Percentiles rank a stretch among this genome's conserved stretches.
Evolutionary conservation across 2,329 filamentous ascomycete genomes (phyloP).

Genomic region (Aspergillus phoenicis): DNA sequence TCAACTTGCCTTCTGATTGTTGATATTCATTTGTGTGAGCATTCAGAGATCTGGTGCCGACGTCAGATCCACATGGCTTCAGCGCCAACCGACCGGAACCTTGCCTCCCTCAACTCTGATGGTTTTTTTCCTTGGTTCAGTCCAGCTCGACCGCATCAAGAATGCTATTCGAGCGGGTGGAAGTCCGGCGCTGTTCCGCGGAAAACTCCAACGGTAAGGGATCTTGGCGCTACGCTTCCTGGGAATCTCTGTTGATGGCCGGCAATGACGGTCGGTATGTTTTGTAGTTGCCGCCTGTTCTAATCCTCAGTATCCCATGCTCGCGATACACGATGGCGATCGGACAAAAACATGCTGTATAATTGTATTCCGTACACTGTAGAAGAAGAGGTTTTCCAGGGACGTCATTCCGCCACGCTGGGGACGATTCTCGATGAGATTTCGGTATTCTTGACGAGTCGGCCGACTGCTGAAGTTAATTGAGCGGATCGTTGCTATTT

Average conservation of each 20-base stretch:
- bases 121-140: not conserved
- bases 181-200: constrained; percentile 8
- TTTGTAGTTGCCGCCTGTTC: not conserved
- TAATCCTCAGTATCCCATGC: too few species aligned
- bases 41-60: constrained; percentile 15
- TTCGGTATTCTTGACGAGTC: not conserved
- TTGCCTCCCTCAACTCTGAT: constrained; percentile 4
- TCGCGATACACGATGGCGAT: not conserved
- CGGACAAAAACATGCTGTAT: not conserved
- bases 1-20: too few species aligned
- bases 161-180: constrained; percentile 11
- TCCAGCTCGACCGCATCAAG: not conserved
- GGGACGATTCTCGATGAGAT: not conserved
- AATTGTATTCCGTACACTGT: not conserved
- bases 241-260: not conserved
- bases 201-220: constrained; percentile 3
- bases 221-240: constrained; percentile 3
- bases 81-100: constrained; percentile 12
- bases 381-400: not conserved
- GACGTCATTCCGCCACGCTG: not conserved
- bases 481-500: not conserved
- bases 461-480: not conserved
- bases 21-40: not conserved
- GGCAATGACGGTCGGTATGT: not conserved
- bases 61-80: constrained; percentile 34